phyloP scores from a whole-genome alignment of 148 eudicot species.

The Oxyria digyna region DNA sequence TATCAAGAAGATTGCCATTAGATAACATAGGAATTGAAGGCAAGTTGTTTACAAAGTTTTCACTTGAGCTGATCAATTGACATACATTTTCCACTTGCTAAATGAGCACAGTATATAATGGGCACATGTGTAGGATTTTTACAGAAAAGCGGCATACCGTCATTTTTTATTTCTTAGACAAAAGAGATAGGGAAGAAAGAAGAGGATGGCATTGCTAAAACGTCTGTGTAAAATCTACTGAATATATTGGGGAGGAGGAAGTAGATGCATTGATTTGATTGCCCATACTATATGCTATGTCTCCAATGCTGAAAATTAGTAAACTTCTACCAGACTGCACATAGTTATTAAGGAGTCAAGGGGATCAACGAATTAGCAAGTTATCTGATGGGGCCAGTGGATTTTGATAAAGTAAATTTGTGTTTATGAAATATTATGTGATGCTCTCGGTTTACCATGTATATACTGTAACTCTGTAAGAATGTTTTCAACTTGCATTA shows the following conservation, averaged over 20 bases:
- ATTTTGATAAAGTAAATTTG: background rate
- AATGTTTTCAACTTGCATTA: background rate
- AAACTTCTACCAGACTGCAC: background rate
- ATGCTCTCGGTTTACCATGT: background rate
- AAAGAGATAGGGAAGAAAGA: too few species aligned
- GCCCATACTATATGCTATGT: background rate
- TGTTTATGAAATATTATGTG: background rate
- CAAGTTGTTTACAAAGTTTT: slow-evolving; percentile 8
- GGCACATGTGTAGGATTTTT: too few species aligned
- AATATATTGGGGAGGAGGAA: background rate
- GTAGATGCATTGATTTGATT: background rate
- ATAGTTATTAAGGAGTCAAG: background rate
- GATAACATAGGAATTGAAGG: slow-evolving; percentile 43
- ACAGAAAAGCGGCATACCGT: too few species aligned
- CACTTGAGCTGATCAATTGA: background rate
- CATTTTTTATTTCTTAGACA: background rate
- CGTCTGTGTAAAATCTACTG: background rate
- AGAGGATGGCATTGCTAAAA: background rate
- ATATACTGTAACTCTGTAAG: background rate
- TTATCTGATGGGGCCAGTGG: background rate
- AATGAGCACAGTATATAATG: background rate
- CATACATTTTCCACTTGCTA: background rate
- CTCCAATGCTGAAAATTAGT: background rate
- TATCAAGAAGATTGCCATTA: slow-evolving; percentile 38
- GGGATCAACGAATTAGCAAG: background rate